Base-by-base conservation (phyloP, 164 flowering plant genomes). In the Vitis cinerea region DNA sequence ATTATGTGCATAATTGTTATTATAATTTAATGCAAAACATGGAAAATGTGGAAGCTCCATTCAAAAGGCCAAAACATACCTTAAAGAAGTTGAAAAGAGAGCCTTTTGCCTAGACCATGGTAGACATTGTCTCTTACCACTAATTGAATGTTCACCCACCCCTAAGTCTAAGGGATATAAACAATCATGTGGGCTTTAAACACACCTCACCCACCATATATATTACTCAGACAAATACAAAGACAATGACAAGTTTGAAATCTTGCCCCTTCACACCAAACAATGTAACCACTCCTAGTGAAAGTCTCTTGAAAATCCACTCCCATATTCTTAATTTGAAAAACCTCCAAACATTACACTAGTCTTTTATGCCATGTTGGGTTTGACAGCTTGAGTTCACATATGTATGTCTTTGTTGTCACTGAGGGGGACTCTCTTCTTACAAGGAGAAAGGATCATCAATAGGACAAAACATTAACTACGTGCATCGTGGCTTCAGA, bases 221-320 rank as follows among this genome's bases (percentile, higher is more conserved):
- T 11, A 6, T 37, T 0, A 37, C 9, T 27, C 27, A 5, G 68
- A 53, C 11, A 37, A 55, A 51, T 37, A 8, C 51, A 29, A 47
- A 31, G 59, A 68, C 52, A 71, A 31, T 3, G 66, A 65, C 67
- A 63, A 71, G 50, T 71, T 71, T 63, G 61, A 68, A 49, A 75
- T 67, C 16, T 56, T 37, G 63, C 68, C 9, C 7, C 61, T 58
- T 58, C 61, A 65, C 63, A 29, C 3, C 68, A 63, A 69, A 49
- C 70, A 60, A 57, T 27, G 50, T 49, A 69, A 66, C 70, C 37
- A 72, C 66, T 61, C 23, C 52, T 10, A 65, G 27, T n/a, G 63
- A 71, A 63, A 67, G 62, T 55, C 52, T 56, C 49, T 30, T 10
- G n/a, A 63, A 47, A 65, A 50, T 47, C 31, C 14, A 30, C 30